Base-by-base conservation (phyloP, 768 basidiomycete genomes). In the Amanita jacksonii region DNA sequence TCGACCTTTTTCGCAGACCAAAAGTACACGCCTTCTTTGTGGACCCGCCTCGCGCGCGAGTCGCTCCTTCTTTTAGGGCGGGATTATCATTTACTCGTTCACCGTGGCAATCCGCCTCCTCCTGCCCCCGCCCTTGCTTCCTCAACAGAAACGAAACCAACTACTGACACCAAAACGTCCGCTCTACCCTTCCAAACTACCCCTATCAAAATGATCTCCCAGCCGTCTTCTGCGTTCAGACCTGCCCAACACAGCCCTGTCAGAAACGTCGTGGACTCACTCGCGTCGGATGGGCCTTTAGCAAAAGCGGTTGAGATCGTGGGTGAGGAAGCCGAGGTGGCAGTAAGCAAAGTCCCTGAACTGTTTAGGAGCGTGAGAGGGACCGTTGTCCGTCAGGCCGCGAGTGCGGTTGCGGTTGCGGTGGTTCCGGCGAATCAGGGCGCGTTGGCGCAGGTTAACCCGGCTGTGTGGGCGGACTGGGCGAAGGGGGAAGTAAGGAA, bases 41-140 rank as follows among this genome's bases (percentile, higher is more conserved):
- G 87, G 86, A 65, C 63, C 15, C 67, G 67, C 1, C 61, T 87
- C 24, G 65, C 66, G 6, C 70, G 83, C 3, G 76, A 79, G 43
- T 66, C 72, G 6, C 66, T 90, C 2, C 54, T 83, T 8, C 55
- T 72, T 5, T 66, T 89, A 1, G 85, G 83, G 7, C 55, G 63
- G 1, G 84, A 90, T 57, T 87, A 87, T 49, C 82, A 82, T 51
- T 62, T 67, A 0, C 64, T 88, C 38, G 61, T 82, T 2, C 68
- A 74, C 1, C 65, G 74, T n/a, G 86, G 86, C 1, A 62, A 65
- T 15, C 66, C 64, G 9, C 56, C 63, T 0, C 52, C 57, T 1
- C 20, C 63, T 24, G 27, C 50, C 38, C 8, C 52, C 22, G 49
- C 54, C 15, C 38, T 61, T 6, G 25, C 52, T 30, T 24, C n/a